Base-by-base conservation (phyloP, 2,329 filamentous ascomycete genomes). In the Pseudogymnoascus sp. region DNA sequence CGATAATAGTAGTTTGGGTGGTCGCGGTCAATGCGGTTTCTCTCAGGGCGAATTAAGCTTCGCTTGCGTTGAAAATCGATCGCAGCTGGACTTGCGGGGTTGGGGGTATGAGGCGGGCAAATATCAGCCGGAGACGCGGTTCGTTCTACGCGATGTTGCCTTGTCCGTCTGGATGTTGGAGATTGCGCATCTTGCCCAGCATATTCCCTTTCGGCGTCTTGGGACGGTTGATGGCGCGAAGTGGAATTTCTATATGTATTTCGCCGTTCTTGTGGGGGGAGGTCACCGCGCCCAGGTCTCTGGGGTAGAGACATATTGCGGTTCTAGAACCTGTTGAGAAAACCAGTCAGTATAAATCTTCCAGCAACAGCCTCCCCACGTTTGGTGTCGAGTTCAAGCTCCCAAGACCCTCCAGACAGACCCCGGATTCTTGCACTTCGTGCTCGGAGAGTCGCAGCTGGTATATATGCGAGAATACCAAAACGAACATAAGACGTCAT, bases 1-100 rank as follows among this genome's bases (percentile, higher is more conserved):
- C 91, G 87, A 76, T 99, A 99, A 77, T 97, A 85, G 73, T 97
- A 99, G 75, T 97, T 96, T 13, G 93, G 92, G 74, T 97, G 92
- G 69, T 93, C 89, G 67, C 83, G 87, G 69, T 93, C 89, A 69
- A 96, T 91, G 69, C 89, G 86, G 71, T 89, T 89, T 68, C 95
- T 86, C 77, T 99, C 95, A 0, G 95, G 95, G 66, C 90, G 84
- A 72, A 99, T 88, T 67, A 99, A 80, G 75, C 91, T 97, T 74
- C 89, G 87, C 77, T 97, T 97, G 70, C 93, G 86, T 65, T 77
- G 73, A 65, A 84, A 74, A 40, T 75, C 73, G 62, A 75, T 72
- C 61, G 77, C 71, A 65, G 67, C 61, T 13, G 66, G 62, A n/a
- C 65, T 64, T 26, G 62, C 61, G 21, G 66, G 62, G 37, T 62